Conservation (phyloP, 176 grass and related monocot genomes). For the Hyparrhenia diplandra region DNA sequence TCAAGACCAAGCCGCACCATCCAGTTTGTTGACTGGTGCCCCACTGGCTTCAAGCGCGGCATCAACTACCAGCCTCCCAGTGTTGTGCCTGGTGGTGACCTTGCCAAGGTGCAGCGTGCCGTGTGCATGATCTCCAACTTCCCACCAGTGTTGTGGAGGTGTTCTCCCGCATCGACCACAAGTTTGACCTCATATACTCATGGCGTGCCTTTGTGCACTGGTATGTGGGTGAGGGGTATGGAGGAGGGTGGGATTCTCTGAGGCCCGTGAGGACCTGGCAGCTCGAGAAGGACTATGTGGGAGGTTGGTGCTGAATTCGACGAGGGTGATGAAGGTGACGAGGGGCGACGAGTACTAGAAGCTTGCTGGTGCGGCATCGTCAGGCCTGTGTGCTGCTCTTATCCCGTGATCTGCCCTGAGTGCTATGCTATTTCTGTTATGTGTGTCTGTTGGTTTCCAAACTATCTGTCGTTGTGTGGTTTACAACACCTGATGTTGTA, state of each 20-base stretch:
- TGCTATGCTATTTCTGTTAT: too few relatives aligned
- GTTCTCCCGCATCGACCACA: constrained; percentile 60
- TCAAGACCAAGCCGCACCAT: constrained; percentile 67
- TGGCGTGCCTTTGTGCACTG: constrained; percentile 57
- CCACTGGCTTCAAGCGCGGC: constrained; percentile 48
- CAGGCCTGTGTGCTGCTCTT: background rate
- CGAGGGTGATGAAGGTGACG: constrained; percentile 35
- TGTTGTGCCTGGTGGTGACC: constrained; percentile 39
- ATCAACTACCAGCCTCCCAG: constrained; percentile 64
- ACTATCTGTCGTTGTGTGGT: too few relatives aligned
- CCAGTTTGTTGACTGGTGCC: constrained; percentile 55
- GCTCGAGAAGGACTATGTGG: constrained; percentile 58
- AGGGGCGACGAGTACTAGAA: constrained; percentile 48
- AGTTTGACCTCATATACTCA: constrained; percentile 56
- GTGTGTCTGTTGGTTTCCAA: too few relatives aligned
- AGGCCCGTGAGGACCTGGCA: constrained; percentile 52
- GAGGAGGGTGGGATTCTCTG: constrained; percentile 57
- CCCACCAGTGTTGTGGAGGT: constrained; percentile 55
- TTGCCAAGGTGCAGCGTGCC: constrained; percentile 53
- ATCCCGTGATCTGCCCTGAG: too few relatives aligned
- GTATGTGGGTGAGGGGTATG: constrained; percentile 60
- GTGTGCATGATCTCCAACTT: constrained; percentile 70
- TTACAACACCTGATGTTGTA: too few relatives aligned
- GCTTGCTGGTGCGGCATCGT: background rate
- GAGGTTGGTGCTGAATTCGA: constrained; percentile 52